Base-by-base conservation (phyloP, 176 grass and related monocot genomes). In the Rhynchospora breviuscula region DNA sequence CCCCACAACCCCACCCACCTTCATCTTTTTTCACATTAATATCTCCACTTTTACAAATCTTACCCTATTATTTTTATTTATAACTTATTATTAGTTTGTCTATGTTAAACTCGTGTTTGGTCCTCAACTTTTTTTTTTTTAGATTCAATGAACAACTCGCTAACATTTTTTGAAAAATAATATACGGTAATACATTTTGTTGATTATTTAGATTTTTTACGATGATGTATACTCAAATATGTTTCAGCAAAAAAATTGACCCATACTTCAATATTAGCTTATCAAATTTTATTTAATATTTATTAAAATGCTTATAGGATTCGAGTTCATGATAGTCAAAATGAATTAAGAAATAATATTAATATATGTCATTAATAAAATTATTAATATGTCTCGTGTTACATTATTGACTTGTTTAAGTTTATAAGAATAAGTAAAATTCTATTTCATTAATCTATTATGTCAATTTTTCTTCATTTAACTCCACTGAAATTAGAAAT, bases 1-100 rank as follows among this genome's bases (percentile, higher is more conserved):
- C 80, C 80, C 80, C 80, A 26, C 80, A 54, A 44, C 63, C 80
- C 80, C 59, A 68, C 62, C 80, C 43, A 82, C 60, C 62, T 82
- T 82, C 62, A 68, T 78, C 23, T 57, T 78, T 77, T 33, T 57
- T n/a, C 62, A 82, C 22, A 82, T 66, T 64, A 82, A 29, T 82
- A 66, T 82, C 60, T 82, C 15, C 60, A 5, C 43, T 82, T 82
- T 82, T 66, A 3, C 62, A 66, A 1, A 49, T 82, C 23, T 5
- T 67, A 67, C 62, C 80, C 80, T 52, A 6, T 0, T 77, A 54
- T 48, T 68, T 25, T 26, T 10, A 1, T 53, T 53, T 49, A 40
- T 40, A 2, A 40, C 4, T 40, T 40, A 29, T 29, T 40, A 5
- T 51, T 67, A 26, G 65, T 46, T 35, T 15, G 1, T 31, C 1